Base-by-base conservation (phyloP, 176 grass and related monocot genomes). In the Luzula sylvatica region DNA sequence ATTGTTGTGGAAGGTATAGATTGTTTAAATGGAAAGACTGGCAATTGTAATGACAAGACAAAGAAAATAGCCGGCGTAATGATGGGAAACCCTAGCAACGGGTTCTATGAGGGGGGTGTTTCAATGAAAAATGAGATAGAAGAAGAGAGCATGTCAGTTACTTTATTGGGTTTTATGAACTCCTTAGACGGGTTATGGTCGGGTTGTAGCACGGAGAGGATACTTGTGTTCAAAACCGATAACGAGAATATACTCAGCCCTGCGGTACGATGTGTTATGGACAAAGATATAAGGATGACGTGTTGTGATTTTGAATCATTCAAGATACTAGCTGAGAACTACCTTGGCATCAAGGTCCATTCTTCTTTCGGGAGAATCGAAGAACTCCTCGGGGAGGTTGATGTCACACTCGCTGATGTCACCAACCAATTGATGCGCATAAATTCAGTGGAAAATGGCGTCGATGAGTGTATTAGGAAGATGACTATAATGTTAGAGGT, bases 221-320 rank as follows among this genome's bases (percentile, higher is more conserved):
- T 68, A 14, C 26, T 68, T 2, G 8, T 68, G 3, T 53, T 68
- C 65, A 68, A 46, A 18, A 68, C 65, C 27, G 54, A 68, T 48
- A 18, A 68, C 28, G 5, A 53, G n/a, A 48, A 55, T 15, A 54
- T 54, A 16, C 18, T 68, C 15, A 58, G 65, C 5, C 50, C 23
- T 9, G 58, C 60, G 9, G 38, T 74, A 13, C 65, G 59, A 1
- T 49, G 71, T 0, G 32, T 58, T 20, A 74, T 74, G 71, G 71
- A 74, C 48, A 74, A 54, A 39, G 49, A 50, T 18, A 57, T 74
- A 41, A 41, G 54, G 39, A 66, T 74, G 71, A 54, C 71, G 3
- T 74, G 56, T 26, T 74, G 71, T 52, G 1, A 17, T 17, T 74
- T 74, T 19, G 51, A 58, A 20, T 38, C 50, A 16, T 74, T 74